Base-by-base conservation (phyloP, 176 grass and related monocot genomes). In the Otatea glauca region DNA sequence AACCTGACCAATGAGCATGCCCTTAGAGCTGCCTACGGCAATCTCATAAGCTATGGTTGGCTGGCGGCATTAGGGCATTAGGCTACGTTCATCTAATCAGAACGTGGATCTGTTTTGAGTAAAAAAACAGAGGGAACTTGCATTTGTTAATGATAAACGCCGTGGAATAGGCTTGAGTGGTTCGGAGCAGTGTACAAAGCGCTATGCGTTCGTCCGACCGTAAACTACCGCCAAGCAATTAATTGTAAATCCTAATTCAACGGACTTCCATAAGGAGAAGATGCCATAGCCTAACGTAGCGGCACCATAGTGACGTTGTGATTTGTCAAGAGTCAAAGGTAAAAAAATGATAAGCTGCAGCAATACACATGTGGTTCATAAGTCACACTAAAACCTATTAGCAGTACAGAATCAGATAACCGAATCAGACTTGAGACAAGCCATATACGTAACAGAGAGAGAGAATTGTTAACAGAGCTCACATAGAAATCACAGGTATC, bases 381-480 rank as follows among this genome's bases (percentile, higher is more conserved):
- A 27, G 4, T 0, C 59, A 27, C 59, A 8, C 14, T 34, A 14
- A 45, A n/a, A 44, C 15, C 15, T 1, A 37, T 73, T 48, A 49
- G 60, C 54, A 47, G 9, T 69, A 24, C 50, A 77, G 4, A 77
- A 83, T 63, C 81, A 83, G 39, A 49, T n/a, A 5, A 16, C 6
- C 21, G 21, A 43, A 29, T 21, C 5, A 20, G 65, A 12, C 7
- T 51, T 70, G 34, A 70, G 29, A 71, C 10, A 37, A 49, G 20
- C 14, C 63, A 35, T 35, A 51, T 51, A 51, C 16, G 5, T 0
- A 24, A 17, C 60, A 48, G 39, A 41, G 39, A 41, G 38, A 42
- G 7, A 43, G 41, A 43, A 21, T 32, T 76, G 76, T 87, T 23
- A 60, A 87, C 85, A 76, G n/a, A 13, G 64, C 44, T 44, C 65